A percentile compares a stretch with the other conserved stretches of the same genome.
These are phyloP conservation scores for Symbiodinium natans DNA, from an alignment of 73 alveolate genomes.

Conservation along the genomic window DNA sequence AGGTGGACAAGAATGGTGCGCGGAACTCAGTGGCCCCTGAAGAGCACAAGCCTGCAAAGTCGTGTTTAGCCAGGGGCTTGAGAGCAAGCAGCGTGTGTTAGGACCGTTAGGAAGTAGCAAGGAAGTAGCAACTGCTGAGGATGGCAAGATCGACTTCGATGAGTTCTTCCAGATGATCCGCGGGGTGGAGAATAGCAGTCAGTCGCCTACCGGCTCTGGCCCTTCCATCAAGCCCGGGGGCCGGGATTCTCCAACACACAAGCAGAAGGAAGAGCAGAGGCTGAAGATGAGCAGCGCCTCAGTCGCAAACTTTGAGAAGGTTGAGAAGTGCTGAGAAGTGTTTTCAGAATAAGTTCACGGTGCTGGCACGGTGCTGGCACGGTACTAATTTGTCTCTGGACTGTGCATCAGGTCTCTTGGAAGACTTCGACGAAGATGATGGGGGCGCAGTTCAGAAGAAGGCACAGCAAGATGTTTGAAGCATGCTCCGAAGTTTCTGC, in stretches of 20 bases:
- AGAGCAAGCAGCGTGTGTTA: no score
- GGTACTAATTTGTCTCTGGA: no score
- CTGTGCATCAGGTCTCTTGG: slow-evolving; percentile 38
- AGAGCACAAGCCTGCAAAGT: no score
- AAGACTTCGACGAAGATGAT: slow-evolving; percentile 83
- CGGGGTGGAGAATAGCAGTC: slow-evolving; percentile 40
- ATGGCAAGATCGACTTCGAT: slow-evolving; percentile 93
- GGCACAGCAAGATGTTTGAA: background rate
- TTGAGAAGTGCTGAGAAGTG: no score
- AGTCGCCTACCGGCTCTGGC: background rate
- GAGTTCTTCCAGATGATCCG: slow-evolving; percentile 84
- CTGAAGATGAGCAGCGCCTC: background rate
- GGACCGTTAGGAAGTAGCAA: no score
- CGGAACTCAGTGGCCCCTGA: background rate
- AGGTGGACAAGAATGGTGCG: slow-evolving; percentile 53
- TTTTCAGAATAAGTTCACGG: no score
- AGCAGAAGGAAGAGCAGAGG: slow-evolving; percentile 22
- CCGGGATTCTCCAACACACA: background rate
- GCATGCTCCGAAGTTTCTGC: background rate
- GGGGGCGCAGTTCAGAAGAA: slow-evolving; percentile 15
- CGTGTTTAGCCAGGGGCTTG: no score
- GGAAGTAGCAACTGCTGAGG: background rate
- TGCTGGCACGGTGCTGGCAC: no score
- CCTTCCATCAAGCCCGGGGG: background rate
- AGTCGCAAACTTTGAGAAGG: no score